Evolutionary conservation across 352 stramenopile genomes (phyloP), one percentile per base, ranked within the genome.

Genomic region (Globisporangium viniferum): DNA sequence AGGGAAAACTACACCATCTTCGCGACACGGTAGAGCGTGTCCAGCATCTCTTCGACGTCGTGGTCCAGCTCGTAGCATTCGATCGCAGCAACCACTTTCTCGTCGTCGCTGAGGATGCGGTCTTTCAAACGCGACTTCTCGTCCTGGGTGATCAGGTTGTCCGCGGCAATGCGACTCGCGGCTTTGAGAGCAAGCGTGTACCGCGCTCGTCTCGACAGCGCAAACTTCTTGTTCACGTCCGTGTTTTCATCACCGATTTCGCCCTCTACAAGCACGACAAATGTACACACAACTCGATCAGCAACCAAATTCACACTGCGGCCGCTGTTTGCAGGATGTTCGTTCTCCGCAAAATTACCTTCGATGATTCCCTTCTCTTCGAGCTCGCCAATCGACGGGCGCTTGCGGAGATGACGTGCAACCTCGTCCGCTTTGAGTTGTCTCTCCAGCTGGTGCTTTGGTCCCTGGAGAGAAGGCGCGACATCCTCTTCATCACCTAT

Each of bases 21-120:
- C 2, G 86, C 84, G 18, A 94, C 81, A 33, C 85, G 82, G 55
- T 92, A 92, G 39, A 95, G 70, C 62, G 83, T 90, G 68, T 95
- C 88, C 55, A 95, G 82, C 80, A 94, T 89, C 66, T 91, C 88
- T 36, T 94, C 83, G 33, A 94, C 89, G 71, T 95, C 84, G 61
- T 90, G 80, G 70, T 95, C 86, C 56, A 82, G 60, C 59, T 94
- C 85, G 73, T 94, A 95, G 72, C 80, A 81, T 66, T 92, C 84
- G n/a, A 94, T 81, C 15, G 86, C 88, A 7, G 79, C 83, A 7
- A 92, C 74, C 7, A 95, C 78, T 46, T 89, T 90, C 64, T 90
- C 76, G 62, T 95, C 76, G 64, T 94, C 83, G 27, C 76, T 88
- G 62, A 95, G 72, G 66, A 95, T 93, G 66, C 92, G 80, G 69